A percentile compares a stretch with the other conserved stretches of the same genome.
phyloP scores from a whole-genome alignment of 1,284 basidiomycete species.

The Pseudozyma hubeiensis region DNA sequence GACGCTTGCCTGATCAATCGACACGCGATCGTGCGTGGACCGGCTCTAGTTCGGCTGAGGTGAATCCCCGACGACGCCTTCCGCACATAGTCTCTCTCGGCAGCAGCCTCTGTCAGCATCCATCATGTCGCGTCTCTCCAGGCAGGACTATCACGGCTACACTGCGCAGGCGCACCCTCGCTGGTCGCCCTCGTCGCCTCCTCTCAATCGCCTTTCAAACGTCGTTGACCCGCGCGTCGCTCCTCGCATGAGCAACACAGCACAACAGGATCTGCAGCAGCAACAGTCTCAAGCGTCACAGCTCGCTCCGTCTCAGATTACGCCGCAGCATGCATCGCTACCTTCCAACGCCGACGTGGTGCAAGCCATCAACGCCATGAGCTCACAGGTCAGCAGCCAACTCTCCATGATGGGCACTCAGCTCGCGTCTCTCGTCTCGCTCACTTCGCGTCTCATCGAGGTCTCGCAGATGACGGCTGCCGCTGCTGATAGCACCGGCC shows the following conservation, averaged over 20 bases:
- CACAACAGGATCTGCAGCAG: slow-evolving; percentile 34
- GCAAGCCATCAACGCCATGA: slow-evolving; percentile 47
- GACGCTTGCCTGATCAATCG: no score
- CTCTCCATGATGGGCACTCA: slow-evolving; percentile 46
- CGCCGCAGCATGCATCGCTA: slow-evolving; percentile 7
- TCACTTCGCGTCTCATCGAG: slow-evolving; percentile 47
- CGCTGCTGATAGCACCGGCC: slow-evolving; percentile 12
- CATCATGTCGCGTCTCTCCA: slow-evolving; percentile 45
- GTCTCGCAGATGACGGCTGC: slow-evolving; percentile 35
- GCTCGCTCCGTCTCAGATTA: slow-evolving; percentile 21
- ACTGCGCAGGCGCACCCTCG: slow-evolving; percentile 32
- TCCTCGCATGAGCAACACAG: slow-evolving; percentile 28
- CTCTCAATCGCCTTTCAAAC: slow-evolving; percentile 40
- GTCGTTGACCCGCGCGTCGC: slow-evolving; percentile 36
- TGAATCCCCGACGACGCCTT: background rate
- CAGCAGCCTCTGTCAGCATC: background rate
- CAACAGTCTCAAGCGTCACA: slow-evolving; percentile 34
- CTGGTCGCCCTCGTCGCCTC: slow-evolving; percentile 49
- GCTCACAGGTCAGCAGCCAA: slow-evolving; percentile 40
- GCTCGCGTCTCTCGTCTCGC: slow-evolving; percentile 44
- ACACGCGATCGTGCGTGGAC: no score
- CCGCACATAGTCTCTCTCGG: background rate
- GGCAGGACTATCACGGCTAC: slow-evolving; percentile 48
- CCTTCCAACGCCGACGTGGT: slow-evolving; percentile 38
- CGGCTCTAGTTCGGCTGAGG: background rate